phyloP scores from a whole-genome alignment of 1,284 basidiomycete species.

The Ustilago shanxiensis region DNA sequence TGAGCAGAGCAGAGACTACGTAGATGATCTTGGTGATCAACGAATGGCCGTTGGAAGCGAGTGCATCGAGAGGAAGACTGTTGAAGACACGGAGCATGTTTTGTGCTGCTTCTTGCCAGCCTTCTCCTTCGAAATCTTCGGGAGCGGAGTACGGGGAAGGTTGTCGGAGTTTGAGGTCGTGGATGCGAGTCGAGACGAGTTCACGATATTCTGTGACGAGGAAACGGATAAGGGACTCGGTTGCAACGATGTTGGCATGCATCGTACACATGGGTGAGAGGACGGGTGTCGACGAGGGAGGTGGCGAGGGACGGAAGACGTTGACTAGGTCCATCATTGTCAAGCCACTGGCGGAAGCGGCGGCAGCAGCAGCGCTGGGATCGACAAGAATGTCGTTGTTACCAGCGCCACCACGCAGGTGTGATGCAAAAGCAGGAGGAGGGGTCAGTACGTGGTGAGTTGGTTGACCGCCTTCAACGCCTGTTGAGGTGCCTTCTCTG shows the following conservation, averaged over 20 bases:
- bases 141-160: not conserved
- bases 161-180: constrained; percentile 28
- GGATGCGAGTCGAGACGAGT: constrained; percentile 25
- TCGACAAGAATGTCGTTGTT: not conserved
- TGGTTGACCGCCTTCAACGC: constrained; percentile 13
- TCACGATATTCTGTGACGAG: constrained; percentile 54
- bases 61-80: constrained; percentile 46
- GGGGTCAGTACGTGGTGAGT: constrained; percentile 23
- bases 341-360: constrained; percentile 2
- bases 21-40: constrained; percentile 54
- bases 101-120: constrained; percentile 48
- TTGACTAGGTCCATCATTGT: constrained; percentile 43
- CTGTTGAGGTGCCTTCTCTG: not conserved
- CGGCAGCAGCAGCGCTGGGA: not conserved
- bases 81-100: constrained; percentile 48
- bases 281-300: constrained; percentile 27
- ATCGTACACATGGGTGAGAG: constrained; percentile 57
- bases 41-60: constrained; percentile 54
- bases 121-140: constrained; percentile 11
- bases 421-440: not conserved
- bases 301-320: constrained; percentile 50
- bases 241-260: constrained; percentile 59
- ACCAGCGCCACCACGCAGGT: not conserved
- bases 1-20: constrained; percentile 41
- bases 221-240: constrained; percentile 55